Base-by-base conservation (phyloP, 306 rosid species). In the Nissolia schottii region DNA sequence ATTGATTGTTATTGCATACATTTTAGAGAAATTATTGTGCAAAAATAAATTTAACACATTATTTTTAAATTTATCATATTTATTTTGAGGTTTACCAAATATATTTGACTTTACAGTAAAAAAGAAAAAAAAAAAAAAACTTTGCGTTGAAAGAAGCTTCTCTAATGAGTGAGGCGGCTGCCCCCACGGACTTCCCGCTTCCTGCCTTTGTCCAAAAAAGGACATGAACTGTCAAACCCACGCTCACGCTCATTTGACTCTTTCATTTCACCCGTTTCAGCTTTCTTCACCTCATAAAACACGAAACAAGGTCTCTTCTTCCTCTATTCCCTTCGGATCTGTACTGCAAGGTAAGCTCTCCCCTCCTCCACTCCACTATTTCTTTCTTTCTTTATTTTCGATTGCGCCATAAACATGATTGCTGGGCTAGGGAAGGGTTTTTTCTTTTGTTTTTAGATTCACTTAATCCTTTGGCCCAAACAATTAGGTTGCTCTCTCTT, bases 131-230 rank as follows among this genome's bases (percentile, higher is more conserved):
- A n/a, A n/a, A n/a, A n/a, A n/a, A n/a, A n/a, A n/a, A n/a, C n/a
- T n/a, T n/a, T n/a, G n/a, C n/a, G n/a, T n/a, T n/a, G n/a, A n/a
- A n/a, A n/a, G n/a, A n/a, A n/a, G n/a, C n/a, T n/a, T n/a, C n/a
- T n/a, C n/a, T n/a, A n/a, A n/a, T n/a, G n/a, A n/a, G n/a, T n/a
- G n/a, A n/a, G 51, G 7, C 14, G 61, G 70, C 80, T 61, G 60
- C 27, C 66, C 45, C 45, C 55, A 43, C 27, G 60, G 25, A 74
- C 28, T 80, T 75, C 74, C 80, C 84, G 83, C 83, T 79, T 66
- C 79, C 49, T 40, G 32, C 45, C 29, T 19, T 25, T 24, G 34
- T 59, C 75, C 20, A 3, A 45, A 45, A 3, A 45, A 45, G 20
- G 51, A 45, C 51, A 15, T n/a, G 51, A 45, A 45, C 3, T 45